These are phyloP conservation scores for Aspergillus quadrilineatus DNA, from an alignment of 2,329 filamentous ascomycete species.

Conservation along the genomic window DNA sequence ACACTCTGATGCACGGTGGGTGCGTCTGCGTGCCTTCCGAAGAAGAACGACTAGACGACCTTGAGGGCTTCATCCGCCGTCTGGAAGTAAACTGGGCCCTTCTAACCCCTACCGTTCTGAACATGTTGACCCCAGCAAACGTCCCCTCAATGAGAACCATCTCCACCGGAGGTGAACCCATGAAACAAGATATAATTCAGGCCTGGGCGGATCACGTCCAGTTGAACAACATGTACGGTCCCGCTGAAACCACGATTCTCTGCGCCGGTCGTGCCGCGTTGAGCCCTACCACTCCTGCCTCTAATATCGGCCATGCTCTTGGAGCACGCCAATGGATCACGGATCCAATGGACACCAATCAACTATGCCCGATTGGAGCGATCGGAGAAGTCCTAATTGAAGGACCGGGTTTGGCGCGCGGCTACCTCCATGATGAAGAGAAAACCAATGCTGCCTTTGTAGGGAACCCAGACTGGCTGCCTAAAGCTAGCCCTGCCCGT, in stretches of 20 bases:
- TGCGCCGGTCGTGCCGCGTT: neutral
- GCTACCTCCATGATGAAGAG: slow-evolving; percentile 35
- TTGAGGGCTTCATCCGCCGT: slow-evolving; percentile 46
- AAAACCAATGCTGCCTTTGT: slow-evolving; percentile 21
- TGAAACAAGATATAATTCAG: neutral
- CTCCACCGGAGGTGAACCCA: neutral
- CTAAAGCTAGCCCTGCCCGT: neutral
- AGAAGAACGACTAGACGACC: slow-evolving; percentile 44
- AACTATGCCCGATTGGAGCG: slow-evolving; percentile 34
- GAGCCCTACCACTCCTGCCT: neutral
- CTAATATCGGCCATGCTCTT: slow-evolving; percentile 11
- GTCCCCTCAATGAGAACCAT: slow-evolving; percentile 19
- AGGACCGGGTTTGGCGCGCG: slow-evolving; percentile 34
- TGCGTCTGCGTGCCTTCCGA: slow-evolving; percentile 56
- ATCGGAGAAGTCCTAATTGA: slow-evolving; percentile 33
- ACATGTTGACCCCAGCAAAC: slow-evolving; percentile 27
- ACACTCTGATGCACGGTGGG: slow-evolving; percentile 52
- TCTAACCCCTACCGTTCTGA: neutral
- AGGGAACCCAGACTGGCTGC: too few species aligned
- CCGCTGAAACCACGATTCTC: neutral
- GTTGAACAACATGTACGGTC: neutral
- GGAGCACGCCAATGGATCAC: slow-evolving; percentile 26
- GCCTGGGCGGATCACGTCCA: neutral
- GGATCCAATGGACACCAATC: slow-evolving; percentile 24
- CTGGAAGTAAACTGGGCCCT: slow-evolving; percentile 44